Conservation (phyloP, 225 moss, liverwort and hornwort species). For the Straminergon stramineum region DNA sequence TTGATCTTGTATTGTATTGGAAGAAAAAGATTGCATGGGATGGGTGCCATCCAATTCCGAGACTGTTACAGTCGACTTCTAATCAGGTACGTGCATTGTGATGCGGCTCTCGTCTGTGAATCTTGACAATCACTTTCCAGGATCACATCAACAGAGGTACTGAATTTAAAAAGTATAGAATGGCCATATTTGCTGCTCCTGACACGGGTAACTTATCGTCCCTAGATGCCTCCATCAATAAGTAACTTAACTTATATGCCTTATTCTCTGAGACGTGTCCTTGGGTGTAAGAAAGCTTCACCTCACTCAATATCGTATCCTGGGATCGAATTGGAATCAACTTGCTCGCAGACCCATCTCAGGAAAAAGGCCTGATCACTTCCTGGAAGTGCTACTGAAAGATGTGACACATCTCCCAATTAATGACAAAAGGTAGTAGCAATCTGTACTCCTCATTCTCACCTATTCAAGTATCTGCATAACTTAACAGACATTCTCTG, state of each 20-base stretch:
- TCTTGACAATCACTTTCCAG: neutral
- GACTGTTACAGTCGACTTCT: neutral
- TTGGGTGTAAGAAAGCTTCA: neutral
- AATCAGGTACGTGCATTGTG: neutral
- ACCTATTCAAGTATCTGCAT: neutral
- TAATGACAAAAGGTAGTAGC: neutral
- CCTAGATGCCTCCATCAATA: neutral
- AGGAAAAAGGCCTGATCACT: neutral
- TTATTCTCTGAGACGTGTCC: neutral
- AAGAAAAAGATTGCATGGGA: neutral
- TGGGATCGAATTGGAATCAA: neutral
- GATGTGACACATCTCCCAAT: neutral
- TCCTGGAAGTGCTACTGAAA: neutral
- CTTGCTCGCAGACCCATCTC: neutral
- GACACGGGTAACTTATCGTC: neutral
- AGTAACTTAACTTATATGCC: neutral
- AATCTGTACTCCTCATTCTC: neutral
- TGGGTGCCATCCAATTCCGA: neutral
- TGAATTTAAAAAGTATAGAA: neutral
- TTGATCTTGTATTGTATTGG: neutral
- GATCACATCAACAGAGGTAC: conserved; percentile 9
- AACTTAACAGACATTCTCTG: neutral
- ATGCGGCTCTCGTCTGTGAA: conserved; percentile 1
- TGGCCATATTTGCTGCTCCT: conserved; percentile 12
- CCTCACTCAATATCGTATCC: neutral